phyloP scores from a whole-genome alignment of 192 early-diverging fungal species.

The Blastocladiella britannica region DNA sequence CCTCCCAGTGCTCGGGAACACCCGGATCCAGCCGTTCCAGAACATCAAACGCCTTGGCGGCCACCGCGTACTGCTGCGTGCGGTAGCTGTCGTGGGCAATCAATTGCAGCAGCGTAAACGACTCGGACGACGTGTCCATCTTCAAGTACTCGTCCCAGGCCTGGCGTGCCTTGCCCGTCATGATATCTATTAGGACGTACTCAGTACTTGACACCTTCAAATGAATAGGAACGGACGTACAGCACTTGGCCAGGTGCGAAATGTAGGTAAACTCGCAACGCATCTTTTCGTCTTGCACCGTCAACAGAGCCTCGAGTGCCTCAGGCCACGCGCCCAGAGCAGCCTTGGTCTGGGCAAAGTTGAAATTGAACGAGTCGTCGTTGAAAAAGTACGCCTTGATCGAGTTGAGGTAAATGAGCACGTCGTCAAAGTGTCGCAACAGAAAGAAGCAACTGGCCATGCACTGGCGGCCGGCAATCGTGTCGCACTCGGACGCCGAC shows the following conservation, averaged over 20 bases:
- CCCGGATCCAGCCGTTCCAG: conserved; percentile 33
- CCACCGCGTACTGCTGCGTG: conserved; percentile 25
- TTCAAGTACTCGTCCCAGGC: conserved; percentile 43
- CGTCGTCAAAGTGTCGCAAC: conserved; percentile 40
- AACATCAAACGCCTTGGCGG: conserved; percentile 41
- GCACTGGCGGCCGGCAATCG: conserved; percentile 38
- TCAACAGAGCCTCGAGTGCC: conserved; percentile 30
- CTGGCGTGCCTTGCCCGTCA: conserved; percentile 35
- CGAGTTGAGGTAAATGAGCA: conserved; percentile 36
- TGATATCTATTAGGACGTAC: conserved; percentile 19
- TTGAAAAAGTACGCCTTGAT: conserved; percentile 49
- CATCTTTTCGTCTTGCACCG: conserved; percentile 36
- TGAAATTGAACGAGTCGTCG: conserved; percentile 43
- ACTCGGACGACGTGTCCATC: conserved; percentile 43
- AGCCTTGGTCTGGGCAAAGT: conserved; percentile 38
- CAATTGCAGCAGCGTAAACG: conserved; percentile 35
- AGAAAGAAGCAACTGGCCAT: conserved; percentile 42
- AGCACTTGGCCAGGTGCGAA: conserved; percentile 34
- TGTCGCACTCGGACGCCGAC: conserved; percentile 36
- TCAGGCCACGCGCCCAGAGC: conserved; percentile 34
- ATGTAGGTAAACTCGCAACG: conserved; percentile 34
- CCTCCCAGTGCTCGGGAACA: conserved; percentile 41
- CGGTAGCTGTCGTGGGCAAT: conserved; percentile 44
- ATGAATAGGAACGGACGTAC: conserved; percentile 12
- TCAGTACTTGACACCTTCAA: neutral